A percentile compares a stretch with the other conserved stretches of the same genome.
Evolutionary conservation across 768 basidiomycete genomes (phyloP).

Genomic region (Jaapia argillacea): DNA sequence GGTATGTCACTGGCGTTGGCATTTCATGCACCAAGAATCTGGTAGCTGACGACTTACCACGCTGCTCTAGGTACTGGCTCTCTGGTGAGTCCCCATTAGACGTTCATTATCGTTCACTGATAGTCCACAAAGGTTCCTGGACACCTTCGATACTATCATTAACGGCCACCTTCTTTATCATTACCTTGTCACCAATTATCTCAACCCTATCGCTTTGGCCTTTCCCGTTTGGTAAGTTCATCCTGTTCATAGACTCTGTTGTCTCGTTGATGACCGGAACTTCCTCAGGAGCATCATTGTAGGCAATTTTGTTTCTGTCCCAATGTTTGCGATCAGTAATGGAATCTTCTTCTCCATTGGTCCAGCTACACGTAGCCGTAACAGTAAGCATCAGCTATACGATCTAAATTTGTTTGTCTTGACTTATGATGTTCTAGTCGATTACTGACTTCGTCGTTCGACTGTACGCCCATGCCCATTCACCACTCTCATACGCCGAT

Average conservation of each 20-base stretch:
- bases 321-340: not conserved
- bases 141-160: conserved; percentile 45
- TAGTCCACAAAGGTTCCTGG: conserved; percentile 45
- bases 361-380: conserved; percentile 44
- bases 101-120: no score
- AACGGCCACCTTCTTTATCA: conserved; percentile 47
- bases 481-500: no score
- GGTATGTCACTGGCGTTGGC: conserved; percentile 25
- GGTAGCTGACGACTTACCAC: not conserved
- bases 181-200: conserved; percentile 47
- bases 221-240: conserved; percentile 38
- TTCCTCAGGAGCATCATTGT: conserved; percentile 40
- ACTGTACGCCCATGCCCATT: conserved; percentile 13
- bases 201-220: conserved; percentile 32
- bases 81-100: conserved; percentile 21
- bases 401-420: not conserved
- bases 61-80: conserved; percentile 20
- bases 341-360: no score
- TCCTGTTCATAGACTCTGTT: not conserved
- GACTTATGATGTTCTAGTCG: conserved; percentile 20
- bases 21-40: not conserved
- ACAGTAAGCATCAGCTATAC: conserved; percentile 29
- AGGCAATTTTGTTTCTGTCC: conserved; percentile 10
- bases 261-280: not conserved
- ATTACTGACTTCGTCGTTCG: conserved; percentile 41